Conservation (phyloP, 1,284 basidiomycete genomes). For the Cutaneotrichosporon cutaneum region DNA sequence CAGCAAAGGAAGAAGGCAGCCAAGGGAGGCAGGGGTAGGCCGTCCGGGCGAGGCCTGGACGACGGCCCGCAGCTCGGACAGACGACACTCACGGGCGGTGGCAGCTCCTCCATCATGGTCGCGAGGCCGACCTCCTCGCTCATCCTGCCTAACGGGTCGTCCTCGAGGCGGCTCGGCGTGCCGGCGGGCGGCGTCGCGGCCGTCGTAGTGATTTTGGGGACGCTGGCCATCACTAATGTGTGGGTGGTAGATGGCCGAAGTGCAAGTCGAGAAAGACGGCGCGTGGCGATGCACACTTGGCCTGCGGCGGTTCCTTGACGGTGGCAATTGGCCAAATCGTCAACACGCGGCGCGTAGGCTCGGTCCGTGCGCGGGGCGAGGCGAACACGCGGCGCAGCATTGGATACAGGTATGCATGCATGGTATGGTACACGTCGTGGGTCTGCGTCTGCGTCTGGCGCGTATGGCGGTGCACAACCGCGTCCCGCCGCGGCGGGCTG, state of each 20-base stretch:
- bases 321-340: neutral
- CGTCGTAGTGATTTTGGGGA: conserved; percentile 23
- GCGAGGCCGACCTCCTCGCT: conserved; percentile 38
- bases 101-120: conserved; percentile 35
- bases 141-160: conserved; percentile 20
- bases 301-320: neutral
- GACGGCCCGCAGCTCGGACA: no score
- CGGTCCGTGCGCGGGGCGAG: neutral
- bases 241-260: neutral
- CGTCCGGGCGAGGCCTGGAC: no score
- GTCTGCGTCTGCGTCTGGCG: neutral
- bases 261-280: neutral
- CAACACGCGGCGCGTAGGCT: neutral
- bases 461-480: conserved; percentile 6
- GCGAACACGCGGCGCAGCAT: neutral
- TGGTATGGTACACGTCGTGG: neutral
- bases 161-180: conserved; percentile 10
- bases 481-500: neutral
- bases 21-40: no score
- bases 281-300: neutral
- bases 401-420: conserved; percentile 1
- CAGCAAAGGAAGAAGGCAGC: no score
- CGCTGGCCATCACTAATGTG: conserved; percentile 9
- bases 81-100: conserved; percentile 28
- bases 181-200: conserved; percentile 21